Conservation (phyloP, 1,284 basidiomycete genomes). For the Singerocomus rubriflavus region DNA sequence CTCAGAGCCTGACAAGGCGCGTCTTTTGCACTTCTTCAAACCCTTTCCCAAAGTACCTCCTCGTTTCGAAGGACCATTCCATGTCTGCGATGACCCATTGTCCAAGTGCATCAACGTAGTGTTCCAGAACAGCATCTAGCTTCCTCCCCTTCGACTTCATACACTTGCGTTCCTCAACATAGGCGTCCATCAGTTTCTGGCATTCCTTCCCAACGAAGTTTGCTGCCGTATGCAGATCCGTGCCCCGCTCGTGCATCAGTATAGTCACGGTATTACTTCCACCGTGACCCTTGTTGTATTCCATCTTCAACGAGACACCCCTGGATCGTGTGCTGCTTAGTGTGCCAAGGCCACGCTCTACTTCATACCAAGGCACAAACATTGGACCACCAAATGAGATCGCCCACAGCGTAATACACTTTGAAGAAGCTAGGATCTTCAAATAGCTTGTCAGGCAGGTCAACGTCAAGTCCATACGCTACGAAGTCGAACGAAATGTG, state of each 20-base stretch:
- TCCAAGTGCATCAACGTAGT: slow-evolving; percentile 46
- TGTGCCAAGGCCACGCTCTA: background rate
- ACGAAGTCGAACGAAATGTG: slow-evolving; percentile 61
- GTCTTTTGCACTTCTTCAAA: slow-evolving; percentile 21
- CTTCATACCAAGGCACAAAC: slow-evolving; percentile 31
- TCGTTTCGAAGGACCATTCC: slow-evolving; percentile 58
- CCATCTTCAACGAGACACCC: slow-evolving; percentile 74
- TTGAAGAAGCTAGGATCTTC: slow-evolving; percentile 51
- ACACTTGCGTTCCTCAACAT: slow-evolving; percentile 42
- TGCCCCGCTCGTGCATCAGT: slow-evolving; percentile 52
- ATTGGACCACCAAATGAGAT: slow-evolving; percentile 68
- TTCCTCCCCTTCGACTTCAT: slow-evolving; percentile 49
- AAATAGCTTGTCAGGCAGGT: slow-evolving; percentile 60
- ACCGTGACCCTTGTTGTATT: slow-evolving; percentile 64
- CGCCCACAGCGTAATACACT: slow-evolving; percentile 58
- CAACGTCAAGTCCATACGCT: slow-evolving; percentile 57
- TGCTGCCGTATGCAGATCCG: slow-evolving; percentile 56
- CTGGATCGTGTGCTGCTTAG: slow-evolving; percentile 34
- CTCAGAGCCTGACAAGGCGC: slow-evolving; percentile 19
- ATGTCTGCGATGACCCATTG: slow-evolving; percentile 52
- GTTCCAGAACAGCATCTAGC: slow-evolving; percentile 42
- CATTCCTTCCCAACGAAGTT: slow-evolving; percentile 56
- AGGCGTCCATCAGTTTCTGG: slow-evolving; percentile 48
- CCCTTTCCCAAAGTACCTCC: slow-evolving; percentile 50
- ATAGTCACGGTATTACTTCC: slow-evolving; percentile 68